phyloP scores from a whole-genome alignment of 345 rosid genomes.

The Citrus maxima region DNA sequence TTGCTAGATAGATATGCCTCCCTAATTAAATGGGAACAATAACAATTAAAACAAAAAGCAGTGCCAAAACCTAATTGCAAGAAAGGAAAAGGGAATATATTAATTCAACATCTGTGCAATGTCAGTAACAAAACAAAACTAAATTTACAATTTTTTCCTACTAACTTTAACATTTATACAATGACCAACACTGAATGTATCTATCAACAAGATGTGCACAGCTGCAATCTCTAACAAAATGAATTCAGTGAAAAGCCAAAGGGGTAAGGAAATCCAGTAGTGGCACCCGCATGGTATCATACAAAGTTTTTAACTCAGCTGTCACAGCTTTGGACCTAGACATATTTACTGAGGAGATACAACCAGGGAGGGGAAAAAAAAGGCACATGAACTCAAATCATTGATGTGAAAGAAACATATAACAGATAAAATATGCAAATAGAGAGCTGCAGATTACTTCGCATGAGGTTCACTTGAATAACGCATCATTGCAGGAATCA shows the following conservation, averaged over 20 bases:
- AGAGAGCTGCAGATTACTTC: constrained; percentile 47
- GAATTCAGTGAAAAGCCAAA: constrained; percentile 5
- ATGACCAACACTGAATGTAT: not conserved
- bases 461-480: constrained; percentile 99
- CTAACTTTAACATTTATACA: not conserved
- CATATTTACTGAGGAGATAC: not conserved
- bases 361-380: not conserved
- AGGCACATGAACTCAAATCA: not conserved
- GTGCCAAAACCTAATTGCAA: not conserved
- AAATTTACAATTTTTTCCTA: not conserved
- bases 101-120: not conserved
- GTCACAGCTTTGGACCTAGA: not conserved
- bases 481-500: constrained; percentile 99
- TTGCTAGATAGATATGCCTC: not conserved
- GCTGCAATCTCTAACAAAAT: not conserved
- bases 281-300: not conserved
- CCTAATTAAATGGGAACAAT: not conserved
- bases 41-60: not conserved
- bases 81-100: not conserved
- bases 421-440: constrained; percentile 5
- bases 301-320: not conserved
- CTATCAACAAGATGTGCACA: not conserved
- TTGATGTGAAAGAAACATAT: not conserved
- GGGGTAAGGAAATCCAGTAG: not conserved
- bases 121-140: not conserved